Percentiles rank a stretch among this genome's conserved stretches.
These are phyloP conservation scores for Pinus taeda DNA, from an alignment of 75 land plant genomes.

Conservation along the genomic window DNA sequence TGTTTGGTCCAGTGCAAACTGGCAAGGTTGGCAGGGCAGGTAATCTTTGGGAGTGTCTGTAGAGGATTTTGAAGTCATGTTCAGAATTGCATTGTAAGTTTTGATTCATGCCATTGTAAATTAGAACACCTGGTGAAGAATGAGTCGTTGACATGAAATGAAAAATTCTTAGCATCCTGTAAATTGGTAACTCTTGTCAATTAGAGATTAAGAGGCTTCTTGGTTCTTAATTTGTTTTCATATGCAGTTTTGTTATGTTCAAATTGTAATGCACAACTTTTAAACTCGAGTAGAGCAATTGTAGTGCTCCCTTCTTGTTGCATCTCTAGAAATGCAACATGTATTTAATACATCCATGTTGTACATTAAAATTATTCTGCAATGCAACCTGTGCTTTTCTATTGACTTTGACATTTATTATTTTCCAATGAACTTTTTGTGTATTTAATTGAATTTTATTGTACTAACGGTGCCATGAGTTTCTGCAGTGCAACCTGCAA, in stretches of 20 bases:
- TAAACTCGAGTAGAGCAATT: neutral
- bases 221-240: neutral
- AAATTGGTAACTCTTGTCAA: neutral
- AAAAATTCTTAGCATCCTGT: neutral
- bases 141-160: neutral
- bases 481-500: constrained; percentile 3
- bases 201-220: neutral
- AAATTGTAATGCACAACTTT: neutral
- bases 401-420: neutral
- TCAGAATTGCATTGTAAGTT: constrained; percentile 6
- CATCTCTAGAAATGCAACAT: constrained; percentile 1
- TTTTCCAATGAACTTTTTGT: neutral
- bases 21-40: constrained; percentile 4
- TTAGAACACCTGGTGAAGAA: neutral
- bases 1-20: neutral
- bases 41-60: constrained; percentile 1
- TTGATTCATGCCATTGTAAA: constrained; percentile 8
- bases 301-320: neutral
- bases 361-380: constrained; percentile 5
- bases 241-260: constrained; percentile 5
- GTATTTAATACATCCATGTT: constrained; percentile 8
- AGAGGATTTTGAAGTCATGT: neutral
- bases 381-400: constrained; percentile 8
- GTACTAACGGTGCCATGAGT: neutral
- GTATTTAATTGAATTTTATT: neutral